Percentiles rank a stretch among this genome's conserved stretches.
phyloP scores from a whole-genome alignment of 306 rosid genomes.

The Fragaria nilgerrensis region DNA sequence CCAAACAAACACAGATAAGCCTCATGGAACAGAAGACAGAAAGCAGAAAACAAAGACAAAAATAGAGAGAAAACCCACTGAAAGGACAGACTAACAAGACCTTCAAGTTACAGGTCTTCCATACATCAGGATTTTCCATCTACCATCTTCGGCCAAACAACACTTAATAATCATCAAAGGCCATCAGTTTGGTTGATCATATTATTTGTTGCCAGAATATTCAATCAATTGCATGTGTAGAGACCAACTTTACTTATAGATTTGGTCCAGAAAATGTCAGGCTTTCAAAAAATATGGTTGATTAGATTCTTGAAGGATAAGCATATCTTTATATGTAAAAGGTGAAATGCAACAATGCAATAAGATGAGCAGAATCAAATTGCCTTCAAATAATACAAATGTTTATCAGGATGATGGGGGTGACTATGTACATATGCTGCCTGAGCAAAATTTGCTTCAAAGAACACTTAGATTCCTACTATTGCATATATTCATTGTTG shows the following conservation, averaged over 20 bases:
- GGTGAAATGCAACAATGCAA: not conserved
- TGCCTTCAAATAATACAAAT: not conserved
- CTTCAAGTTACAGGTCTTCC: not conserved
- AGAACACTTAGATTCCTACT: slow-evolving; percentile 30
- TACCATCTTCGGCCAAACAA: not conserved
- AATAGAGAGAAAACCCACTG: not conserved
- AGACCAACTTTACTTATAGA: not conserved
- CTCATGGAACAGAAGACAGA: not conserved
- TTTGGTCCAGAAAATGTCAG: not conserved
- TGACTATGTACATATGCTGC: slow-evolving; percentile 32
- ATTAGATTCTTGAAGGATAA: not conserved
- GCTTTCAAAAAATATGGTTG: not conserved
- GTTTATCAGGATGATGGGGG: not conserved
- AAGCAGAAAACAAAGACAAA: too few relatives aligned
- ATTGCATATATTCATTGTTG: slow-evolving; percentile 35
- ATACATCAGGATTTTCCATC: slow-evolving; percentile 8
- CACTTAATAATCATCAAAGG: not conserved
- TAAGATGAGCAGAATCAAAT: slow-evolving; percentile 4
- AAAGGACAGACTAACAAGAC: slow-evolving; percentile 2
- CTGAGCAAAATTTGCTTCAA: slow-evolving; percentile 29
- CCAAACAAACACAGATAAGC: not conserved
- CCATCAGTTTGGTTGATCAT: not conserved
- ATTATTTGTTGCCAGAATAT: not conserved
- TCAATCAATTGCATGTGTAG: not conserved
- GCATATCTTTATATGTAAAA: not conserved